Evolutionary conservation across 1,139 yeast species (phyloP).

Genomic region (Diutina sp.): DNA sequence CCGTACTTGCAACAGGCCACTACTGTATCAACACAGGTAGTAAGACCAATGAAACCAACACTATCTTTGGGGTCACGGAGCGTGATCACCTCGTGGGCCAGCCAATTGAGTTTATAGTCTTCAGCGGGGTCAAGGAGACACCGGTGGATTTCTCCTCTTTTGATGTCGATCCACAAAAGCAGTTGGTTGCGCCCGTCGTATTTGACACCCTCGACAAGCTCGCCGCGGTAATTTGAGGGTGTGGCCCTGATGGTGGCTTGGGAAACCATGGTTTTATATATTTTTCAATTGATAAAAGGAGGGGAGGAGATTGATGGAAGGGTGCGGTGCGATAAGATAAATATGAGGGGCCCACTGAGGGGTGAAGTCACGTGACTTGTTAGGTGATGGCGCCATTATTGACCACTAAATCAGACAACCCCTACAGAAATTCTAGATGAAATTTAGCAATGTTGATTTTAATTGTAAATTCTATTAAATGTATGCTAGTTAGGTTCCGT

Average conservation of each 20-base stretch:
- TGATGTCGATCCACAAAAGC: not conserved
- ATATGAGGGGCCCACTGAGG: too few species aligned
- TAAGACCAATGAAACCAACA: not conserved
- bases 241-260: not conserved
- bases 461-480: too few species aligned
- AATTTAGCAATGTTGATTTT: too few species aligned
- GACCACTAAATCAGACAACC: too few species aligned
- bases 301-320: not conserved
- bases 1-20: constrained; percentile 47
- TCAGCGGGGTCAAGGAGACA: not conserved
- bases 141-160: not conserved
- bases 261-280: not conserved
- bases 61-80: not conserved
- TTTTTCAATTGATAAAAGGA: not conserved
- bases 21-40: constrained; percentile 8
- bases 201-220: not conserved
- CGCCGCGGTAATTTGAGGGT: not conserved
- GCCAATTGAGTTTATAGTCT: not conserved
- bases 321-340: too few species aligned
- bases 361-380: too few species aligned
- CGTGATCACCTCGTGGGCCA: not conserved
- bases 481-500: too few species aligned
- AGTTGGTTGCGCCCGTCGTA: not conserved
- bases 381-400: too few species aligned
- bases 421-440: too few species aligned